Evolutionary conservation across 805 yeast species (phyloP).

Genomic region (Wickerhamomyces silvicola): DNA sequence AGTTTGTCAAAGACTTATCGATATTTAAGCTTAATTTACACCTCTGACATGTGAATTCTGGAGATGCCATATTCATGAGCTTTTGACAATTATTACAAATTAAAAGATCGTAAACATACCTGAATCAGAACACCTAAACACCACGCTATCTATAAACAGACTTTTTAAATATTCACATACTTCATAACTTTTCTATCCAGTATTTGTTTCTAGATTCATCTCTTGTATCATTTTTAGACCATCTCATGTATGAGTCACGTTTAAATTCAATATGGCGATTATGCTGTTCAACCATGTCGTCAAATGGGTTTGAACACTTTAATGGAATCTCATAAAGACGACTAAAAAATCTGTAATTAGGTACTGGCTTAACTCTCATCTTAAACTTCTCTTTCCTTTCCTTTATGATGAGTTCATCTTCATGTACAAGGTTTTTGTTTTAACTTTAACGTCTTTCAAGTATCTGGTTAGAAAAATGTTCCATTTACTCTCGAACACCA

Average conservation of each 20-base stretch:
- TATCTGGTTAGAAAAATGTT: slow-evolving; percentile 29
- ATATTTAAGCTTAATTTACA: slow-evolving; percentile 53
- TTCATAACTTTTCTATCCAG: slow-evolving; percentile 25
- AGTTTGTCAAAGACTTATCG: slow-evolving; percentile 47
- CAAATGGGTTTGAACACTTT: slow-evolving; percentile 21
- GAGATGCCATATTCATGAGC: slow-evolving; percentile 3
- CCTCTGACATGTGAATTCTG: slow-evolving; percentile 43
- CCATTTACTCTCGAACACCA: slow-evolving; percentile 47
- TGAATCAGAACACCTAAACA: slow-evolving; percentile 17
- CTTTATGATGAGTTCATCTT: slow-evolving; percentile 5
- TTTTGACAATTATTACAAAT: background rate
- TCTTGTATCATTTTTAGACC: slow-evolving; percentile 15
- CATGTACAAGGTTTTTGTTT: slow-evolving; percentile 20
- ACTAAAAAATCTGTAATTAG: slow-evolving; percentile 20
- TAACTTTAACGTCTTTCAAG: slow-evolving; percentile 21
- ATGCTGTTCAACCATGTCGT: slow-evolving; percentile 23
- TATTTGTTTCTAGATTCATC: slow-evolving; percentile 18
- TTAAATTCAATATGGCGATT: slow-evolving; percentile 16
- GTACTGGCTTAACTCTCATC: slow-evolving; percentile 16
- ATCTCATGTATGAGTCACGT: slow-evolving; percentile 14
- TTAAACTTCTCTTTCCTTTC: slow-evolving; percentile 11
- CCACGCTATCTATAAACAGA: slow-evolving; percentile 1
- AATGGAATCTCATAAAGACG: slow-evolving; percentile 19
- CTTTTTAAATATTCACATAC: background rate
- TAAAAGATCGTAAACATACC: background rate